Evolutionary conservation across 2,329 filamentous ascomycete species (phyloP), one percentile per base, ranked within the genome.

Genomic region (Chaetomiaceae sp.): DNA sequence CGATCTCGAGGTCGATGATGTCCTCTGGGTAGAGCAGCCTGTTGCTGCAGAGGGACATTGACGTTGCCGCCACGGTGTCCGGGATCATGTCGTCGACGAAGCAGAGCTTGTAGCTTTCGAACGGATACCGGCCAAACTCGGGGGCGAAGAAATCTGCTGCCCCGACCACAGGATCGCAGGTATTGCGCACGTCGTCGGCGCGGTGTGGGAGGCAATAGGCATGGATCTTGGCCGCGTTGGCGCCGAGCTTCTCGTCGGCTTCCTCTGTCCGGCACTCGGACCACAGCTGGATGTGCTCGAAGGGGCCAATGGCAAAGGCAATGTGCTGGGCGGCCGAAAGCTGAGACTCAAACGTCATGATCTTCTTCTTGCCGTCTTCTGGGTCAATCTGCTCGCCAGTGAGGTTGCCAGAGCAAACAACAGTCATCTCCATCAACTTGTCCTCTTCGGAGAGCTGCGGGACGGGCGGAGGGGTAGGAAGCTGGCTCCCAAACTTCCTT

Each of bases 121-220:
- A 97, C 0, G 94, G 91, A 67, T 95, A 99, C 20, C 88, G 86
- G 23, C 91, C 90, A 67, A 92, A 97, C 4, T 85, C 88, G 59
- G 92, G 82, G 4, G 89, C 89, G 65, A 97, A 91, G 68, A 88
- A 89, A 68, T 99, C 94, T n/a, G 96, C 85, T 1, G 91, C 90
- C 66, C 82, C 84, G 19, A 91, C 88, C 61, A 96, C 80, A 11
- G 92, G 88, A 62, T 88, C 85, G 62, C 91, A 94, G 6, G 91
- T 94, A 65, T 95, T 92, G 57, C 85, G 83, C 20, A 96, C 83
- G 70, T 96, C 90, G 25, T 91, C 85, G 19, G 81, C 81, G 51
- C 91, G 83, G 3, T 88, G 84, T 1, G 94, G 94, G 42, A 99
- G 75, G 69, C 92, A 97, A 69, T 95, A 99, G 6, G 87, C 94